These are phyloP conservation scores for Fonsecaea pedrosoi DNA, from an alignment of 2,329 filamentous ascomycete species.

Conservation along the genomic window DNA sequence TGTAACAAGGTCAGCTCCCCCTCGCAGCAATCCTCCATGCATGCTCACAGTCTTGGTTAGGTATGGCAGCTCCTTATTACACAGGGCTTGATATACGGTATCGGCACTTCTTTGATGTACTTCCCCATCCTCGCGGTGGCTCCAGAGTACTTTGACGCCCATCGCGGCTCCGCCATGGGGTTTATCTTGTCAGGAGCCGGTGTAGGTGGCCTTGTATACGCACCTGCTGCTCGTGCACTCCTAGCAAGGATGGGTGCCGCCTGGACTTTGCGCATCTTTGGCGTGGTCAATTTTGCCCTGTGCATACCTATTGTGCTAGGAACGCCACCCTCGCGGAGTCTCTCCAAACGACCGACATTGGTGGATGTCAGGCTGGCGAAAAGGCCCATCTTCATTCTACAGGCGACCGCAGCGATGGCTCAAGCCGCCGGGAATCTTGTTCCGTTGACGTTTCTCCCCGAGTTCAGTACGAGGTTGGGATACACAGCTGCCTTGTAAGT, in stretches of 20 bases:
- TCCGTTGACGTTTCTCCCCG: conserved; percentile 50
- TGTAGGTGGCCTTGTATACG: conserved; percentile 65
- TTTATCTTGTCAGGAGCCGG: conserved; percentile 65
- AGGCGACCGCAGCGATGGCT: conserved; percentile 46
- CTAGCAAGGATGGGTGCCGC: conserved; percentile 47
- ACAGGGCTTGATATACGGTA: conserved; percentile 67
- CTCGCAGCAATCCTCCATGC: not conserved
- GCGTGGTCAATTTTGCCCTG: conserved; percentile 41
- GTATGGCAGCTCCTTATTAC: conserved; percentile 68
- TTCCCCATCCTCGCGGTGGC: conserved; percentile 62
- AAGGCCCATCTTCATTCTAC: conserved; percentile 47
- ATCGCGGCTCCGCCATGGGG: conserved; percentile 65
- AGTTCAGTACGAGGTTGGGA: conserved; percentile 49
- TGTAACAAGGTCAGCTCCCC: conserved; percentile 39
- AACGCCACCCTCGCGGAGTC: conserved; percentile 34
- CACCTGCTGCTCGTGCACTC: conserved; percentile 44
- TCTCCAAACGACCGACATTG: conserved; percentile 42
- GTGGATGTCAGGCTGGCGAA: conserved; percentile 47
- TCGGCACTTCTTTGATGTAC: conserved; percentile 68
- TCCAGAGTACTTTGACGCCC: conserved; percentile 68
- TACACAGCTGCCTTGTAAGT: conserved; percentile 42
- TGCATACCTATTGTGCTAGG: conserved; percentile 44
- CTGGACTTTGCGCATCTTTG: conserved; percentile 45
- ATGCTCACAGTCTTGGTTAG: conserved; percentile 33
- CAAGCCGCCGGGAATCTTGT: conserved; percentile 50